Evolutionary conservation across 1,139 yeast genomes (phyloP), one percentile per base, ranked within the genome.

Genomic region (Debaryomyces singareniensis): DNA sequence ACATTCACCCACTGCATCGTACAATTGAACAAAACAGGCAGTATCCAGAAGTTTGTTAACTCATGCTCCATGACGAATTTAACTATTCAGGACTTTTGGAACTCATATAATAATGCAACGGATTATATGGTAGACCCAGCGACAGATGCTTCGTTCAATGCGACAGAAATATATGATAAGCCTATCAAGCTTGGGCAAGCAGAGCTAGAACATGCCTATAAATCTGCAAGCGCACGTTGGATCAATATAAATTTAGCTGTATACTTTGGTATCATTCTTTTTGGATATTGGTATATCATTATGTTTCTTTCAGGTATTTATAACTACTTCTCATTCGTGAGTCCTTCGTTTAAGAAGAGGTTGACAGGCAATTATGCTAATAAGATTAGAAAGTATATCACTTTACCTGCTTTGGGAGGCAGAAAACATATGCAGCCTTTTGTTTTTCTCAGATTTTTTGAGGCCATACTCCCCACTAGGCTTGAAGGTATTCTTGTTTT

Each of bases 401-500:
- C 71, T 2, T 39, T 75, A 25, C 78, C 82, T 2, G 74, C 82
- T 1, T 47, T 68, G 10, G 58, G 62, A 30, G 50, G 51, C 5
- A 51, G 52, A 29, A 54, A 53, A 7, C 80, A 74, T 41, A 62
- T 68, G 27, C 57, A 61, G 26, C 55, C 61, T 32, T 45, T 47
- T 27, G 49, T 54, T 18, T 39, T 52, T 13, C 50, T 57, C 26
- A 51, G 56, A 5, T 38, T 56, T 22, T 45, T 60, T 28, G 53
- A 63, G 47, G 37, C 48, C 48, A 18, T 67, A 21, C 42, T 78
- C 16, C 94, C 94, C 2, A 75, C 87, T 1, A 66, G 93, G 39
- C 56, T 72, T 39, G 93, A 80, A 51, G 43, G 76, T 1, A 39
- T 74, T 7, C 55, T 74, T 33, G 58, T 79, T 16, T 47, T 56